These are phyloP conservation scores for Colletotrichum spinosum DNA, from an alignment of 2,329 filamentous ascomycete species.

Conservation along the genomic window DNA sequence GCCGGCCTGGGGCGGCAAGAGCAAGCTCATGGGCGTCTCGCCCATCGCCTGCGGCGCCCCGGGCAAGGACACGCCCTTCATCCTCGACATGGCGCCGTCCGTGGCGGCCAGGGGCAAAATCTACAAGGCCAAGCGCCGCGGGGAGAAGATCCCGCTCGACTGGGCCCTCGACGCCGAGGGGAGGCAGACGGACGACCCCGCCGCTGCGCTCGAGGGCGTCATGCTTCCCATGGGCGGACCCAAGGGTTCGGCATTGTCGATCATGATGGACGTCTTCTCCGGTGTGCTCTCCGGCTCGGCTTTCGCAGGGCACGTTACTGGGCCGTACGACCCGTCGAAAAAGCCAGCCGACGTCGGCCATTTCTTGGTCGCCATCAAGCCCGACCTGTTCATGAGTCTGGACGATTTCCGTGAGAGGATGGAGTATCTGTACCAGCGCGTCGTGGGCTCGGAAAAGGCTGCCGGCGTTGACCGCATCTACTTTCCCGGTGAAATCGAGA, in stretches of 20 bases:
- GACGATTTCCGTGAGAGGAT: slow-evolving; percentile 76
- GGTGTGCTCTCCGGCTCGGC: slow-evolving; percentile 82
- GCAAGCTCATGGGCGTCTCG: slow-evolving; percentile 78
- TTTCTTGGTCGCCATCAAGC: slow-evolving; percentile 78
- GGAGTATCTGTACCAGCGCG: slow-evolving; percentile 64
- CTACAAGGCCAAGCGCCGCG: slow-evolving; percentile 75
- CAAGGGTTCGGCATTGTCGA: slow-evolving; percentile 79
- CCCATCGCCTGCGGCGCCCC: slow-evolving; percentile 83
- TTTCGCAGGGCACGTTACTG: slow-evolving; percentile 81
- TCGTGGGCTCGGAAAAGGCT: slow-evolving; percentile 65
- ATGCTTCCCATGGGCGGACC: slow-evolving; percentile 91
- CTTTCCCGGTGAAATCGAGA: slow-evolving; percentile 73
- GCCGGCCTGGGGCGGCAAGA: slow-evolving; percentile 76
- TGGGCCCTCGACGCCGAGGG: slow-evolving; percentile 84
- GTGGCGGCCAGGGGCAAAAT: slow-evolving; percentile 79
- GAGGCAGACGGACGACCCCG: slow-evolving; percentile 76
- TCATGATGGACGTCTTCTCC: slow-evolving; percentile 93
- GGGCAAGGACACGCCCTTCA: slow-evolving; percentile 70
- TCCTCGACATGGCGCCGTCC: slow-evolving; percentile 80
- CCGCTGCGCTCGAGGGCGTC: slow-evolving; percentile 76
- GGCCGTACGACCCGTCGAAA: slow-evolving; percentile 77
- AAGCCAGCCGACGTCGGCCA: slow-evolving; percentile 78
- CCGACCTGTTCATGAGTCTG: slow-evolving; percentile 78
- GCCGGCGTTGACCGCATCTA: slow-evolving; percentile 69
- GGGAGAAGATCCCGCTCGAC: slow-evolving; percentile 75